Evolutionary conservation across 2,329 filamentous ascomycete species (phyloP).

Genomic region (Beauveria bassiana): DNA sequence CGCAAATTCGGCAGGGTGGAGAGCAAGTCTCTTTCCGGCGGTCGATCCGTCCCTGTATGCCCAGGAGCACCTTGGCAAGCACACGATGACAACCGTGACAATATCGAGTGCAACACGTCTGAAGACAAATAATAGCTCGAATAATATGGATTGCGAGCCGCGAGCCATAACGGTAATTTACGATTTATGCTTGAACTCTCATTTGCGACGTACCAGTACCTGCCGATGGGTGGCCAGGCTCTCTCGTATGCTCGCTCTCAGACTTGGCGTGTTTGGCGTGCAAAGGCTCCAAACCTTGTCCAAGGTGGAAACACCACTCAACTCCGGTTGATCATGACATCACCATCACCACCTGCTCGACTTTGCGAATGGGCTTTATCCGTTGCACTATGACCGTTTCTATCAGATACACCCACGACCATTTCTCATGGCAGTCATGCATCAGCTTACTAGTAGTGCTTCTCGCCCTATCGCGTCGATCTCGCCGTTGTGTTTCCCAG

Average conservation of each 20-base stretch:
- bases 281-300: slow-evolving; percentile 4
- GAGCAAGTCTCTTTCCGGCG: neutral
- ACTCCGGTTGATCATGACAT: slow-evolving; percentile 9
- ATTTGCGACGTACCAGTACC: neutral
- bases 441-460: too few species aligned
- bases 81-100: neutral
- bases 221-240: neutral
- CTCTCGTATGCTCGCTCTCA: neutral
- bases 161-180: neutral
- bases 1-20: neutral
- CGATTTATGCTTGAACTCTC: neutral
- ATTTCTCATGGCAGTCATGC: too few species aligned
- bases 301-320: neutral
- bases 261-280: neutral
- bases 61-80: neutral
- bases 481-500: too few species aligned
- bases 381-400: too few species aligned
- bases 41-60: neutral
- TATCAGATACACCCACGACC: too few species aligned
- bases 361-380: neutral
- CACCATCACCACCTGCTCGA: neutral
- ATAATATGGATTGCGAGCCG: neutral
- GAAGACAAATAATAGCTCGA: neutral
- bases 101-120: neutral
- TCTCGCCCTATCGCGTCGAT: too few species aligned